These are phyloP conservation scores for Candida verbasci DNA, from an alignment of 805 yeast genomes.

Conservation along the genomic window DNA sequence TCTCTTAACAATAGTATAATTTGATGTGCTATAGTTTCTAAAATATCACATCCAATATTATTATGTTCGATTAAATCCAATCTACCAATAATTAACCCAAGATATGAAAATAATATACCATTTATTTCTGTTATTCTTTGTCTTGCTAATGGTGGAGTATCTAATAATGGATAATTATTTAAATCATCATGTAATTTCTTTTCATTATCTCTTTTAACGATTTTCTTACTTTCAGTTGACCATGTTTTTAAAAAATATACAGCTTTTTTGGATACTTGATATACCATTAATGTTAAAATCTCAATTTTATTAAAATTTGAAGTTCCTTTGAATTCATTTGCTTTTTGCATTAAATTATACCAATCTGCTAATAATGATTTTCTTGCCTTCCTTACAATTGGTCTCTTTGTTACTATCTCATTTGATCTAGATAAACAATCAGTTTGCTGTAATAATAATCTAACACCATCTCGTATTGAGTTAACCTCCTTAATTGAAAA, in stretches of 20 bases:
- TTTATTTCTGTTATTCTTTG: conserved; percentile 63
- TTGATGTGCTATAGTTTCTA: conserved; percentile 67
- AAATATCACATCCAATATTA: conserved; percentile 59
- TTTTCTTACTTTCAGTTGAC: conserved; percentile 57
- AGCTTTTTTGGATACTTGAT: conserved; percentile 64
- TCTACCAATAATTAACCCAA: conserved; percentile 69
- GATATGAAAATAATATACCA: conserved; percentile 53
- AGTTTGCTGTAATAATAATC: conserved; percentile 57
- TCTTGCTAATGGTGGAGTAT: conserved; percentile 56
- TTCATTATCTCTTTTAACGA: conserved; percentile 32
- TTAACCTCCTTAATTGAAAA: conserved; percentile 57
- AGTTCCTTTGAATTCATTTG: conserved; percentile 69
- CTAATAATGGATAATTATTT: conserved; percentile 43
- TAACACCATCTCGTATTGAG: conserved; percentile 69
- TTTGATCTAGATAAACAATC: conserved; percentile 74
- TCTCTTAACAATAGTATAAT: conserved; percentile 62
- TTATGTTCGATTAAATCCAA: conserved; percentile 74
- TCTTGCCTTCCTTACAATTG: conserved; percentile 58
- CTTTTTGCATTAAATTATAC: conserved; percentile 73
- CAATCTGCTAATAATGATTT: conserved; percentile 73
- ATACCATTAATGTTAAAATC: conserved; percentile 57
- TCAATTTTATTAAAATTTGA: conserved; percentile 54
- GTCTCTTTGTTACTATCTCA: conserved; percentile 59
- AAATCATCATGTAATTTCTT: conserved; percentile 29
- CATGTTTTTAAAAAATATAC: conserved; percentile 64